Percentiles rank a stretch among this genome's conserved stretches.
Evolutionary conservation across 1,284 basidiomycete species (phyloP).

Genomic region (Ganoderma lingzhi): DNA sequence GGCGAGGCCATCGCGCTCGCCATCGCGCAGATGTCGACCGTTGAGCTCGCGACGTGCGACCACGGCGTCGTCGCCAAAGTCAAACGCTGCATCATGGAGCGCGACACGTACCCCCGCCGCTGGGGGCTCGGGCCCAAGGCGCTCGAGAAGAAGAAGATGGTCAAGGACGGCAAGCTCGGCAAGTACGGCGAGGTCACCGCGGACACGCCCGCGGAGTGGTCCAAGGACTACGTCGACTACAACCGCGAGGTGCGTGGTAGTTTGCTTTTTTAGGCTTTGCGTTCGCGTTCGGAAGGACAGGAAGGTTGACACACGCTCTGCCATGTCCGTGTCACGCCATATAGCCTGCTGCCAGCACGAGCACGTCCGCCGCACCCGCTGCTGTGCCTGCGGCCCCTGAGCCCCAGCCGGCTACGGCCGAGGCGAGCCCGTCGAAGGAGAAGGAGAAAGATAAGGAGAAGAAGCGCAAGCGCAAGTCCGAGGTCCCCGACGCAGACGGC

Average conservation of each 20-base stretch:
- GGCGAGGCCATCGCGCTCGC: constrained; percentile 99
- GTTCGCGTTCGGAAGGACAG: not conserved
- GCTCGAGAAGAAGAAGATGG: constrained; percentile 97
- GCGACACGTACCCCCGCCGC: constrained; percentile 96
- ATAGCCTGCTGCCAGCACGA: constrained; percentile 56
- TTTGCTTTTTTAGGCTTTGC: not conserved
- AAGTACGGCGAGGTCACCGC: constrained; percentile 95
- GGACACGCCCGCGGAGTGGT: constrained; percentile 94
- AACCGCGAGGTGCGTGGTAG: constrained; percentile 57
- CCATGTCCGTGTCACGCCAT: not conserved
- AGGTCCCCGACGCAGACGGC: constrained; percentile 53
- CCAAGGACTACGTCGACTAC: constrained; percentile 94
- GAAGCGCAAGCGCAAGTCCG: constrained; percentile 79
- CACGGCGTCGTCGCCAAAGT: constrained; percentile 99
- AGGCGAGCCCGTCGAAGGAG: constrained; percentile 53
- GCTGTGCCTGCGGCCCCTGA: constrained; percentile 28
- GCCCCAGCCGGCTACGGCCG: constrained; percentile 33
- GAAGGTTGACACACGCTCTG: not conserved
- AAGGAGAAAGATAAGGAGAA: constrained; percentile 67
- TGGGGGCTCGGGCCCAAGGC: constrained; percentile 99
- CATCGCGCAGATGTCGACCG: constrained; percentile 98
- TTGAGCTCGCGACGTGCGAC: constrained; percentile 97
- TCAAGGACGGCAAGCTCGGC: constrained; percentile 96
- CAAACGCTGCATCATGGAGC: constrained; percentile 99
- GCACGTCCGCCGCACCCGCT: constrained; percentile 42